Conservation (phyloP, 176 grass and related monocot species). For the sorghum (Sorghum bicolor) region DNA sequence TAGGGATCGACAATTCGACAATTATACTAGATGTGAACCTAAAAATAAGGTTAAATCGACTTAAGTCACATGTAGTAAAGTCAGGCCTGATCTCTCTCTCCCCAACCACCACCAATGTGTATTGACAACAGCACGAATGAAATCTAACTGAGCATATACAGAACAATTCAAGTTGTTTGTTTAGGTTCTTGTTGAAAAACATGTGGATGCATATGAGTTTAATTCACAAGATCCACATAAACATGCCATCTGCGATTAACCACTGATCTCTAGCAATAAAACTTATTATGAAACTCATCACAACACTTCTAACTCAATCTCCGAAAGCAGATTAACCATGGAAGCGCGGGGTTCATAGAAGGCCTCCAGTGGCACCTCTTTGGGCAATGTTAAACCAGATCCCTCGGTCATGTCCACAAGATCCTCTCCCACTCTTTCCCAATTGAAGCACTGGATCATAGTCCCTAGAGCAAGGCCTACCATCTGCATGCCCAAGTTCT, state of each 20-base stretch:
- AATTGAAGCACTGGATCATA: conserved; percentile 9
- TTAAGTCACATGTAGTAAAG: too few species aligned
- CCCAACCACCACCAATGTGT: too few species aligned
- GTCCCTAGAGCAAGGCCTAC: conserved; percentile 5
- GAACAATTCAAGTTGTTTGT: too few species aligned
- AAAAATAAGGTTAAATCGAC: too few species aligned
- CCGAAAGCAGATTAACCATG: neutral
- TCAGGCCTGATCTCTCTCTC: too few species aligned
- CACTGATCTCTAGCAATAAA: neutral
- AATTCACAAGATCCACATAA: too few species aligned
- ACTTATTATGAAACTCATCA: neutral
- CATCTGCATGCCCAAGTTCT: conserved; percentile 24
- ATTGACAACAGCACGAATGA: too few species aligned
- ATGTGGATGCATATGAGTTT: too few species aligned
- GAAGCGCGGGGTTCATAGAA: neutral
- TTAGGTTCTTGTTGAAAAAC: too few species aligned
- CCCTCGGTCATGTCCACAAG: conserved; percentile 10
- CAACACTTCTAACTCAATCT: neutral
- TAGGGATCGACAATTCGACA: too few species aligned
- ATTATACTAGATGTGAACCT: too few species aligned
- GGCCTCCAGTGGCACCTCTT: neutral
- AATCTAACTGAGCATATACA: too few species aligned
- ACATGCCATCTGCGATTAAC: neutral
- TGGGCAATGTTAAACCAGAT: neutral
- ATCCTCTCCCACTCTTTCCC: neutral